Evolutionary conservation across 2,329 filamentous ascomycete species (phyloP).

Genomic region (Cladosporium sp.): DNA sequence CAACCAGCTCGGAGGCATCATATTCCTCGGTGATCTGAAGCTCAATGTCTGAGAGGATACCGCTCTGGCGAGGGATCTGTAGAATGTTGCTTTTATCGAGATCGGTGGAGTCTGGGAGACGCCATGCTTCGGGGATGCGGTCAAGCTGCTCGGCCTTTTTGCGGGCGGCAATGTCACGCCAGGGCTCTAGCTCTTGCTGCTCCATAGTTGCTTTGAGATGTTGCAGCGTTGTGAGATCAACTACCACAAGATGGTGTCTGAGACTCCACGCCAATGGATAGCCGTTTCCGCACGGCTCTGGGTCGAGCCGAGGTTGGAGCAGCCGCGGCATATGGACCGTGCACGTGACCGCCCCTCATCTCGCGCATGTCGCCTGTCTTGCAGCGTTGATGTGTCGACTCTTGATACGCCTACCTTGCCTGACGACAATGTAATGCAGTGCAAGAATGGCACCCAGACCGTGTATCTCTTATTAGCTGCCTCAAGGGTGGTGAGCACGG

Average conservation of each 20-base stretch:
- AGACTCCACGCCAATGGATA: too few relatives aligned
- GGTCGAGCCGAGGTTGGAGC: neutral
- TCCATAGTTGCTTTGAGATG: neutral
- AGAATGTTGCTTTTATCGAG: constrained; percentile 35
- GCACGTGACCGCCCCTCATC: neutral
- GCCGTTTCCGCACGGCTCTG: too few relatives aligned
- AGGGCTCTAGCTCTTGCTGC: constrained; percentile 19
- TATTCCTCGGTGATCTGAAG: constrained; percentile 51
- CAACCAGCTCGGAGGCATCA: constrained; percentile 38
- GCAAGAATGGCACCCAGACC: too few relatives aligned
- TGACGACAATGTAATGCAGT: too few relatives aligned
- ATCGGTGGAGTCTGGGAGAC: constrained; percentile 25
- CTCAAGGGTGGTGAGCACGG: too few relatives aligned
- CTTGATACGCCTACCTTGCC: too few relatives aligned
- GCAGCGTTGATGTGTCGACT: neutral
- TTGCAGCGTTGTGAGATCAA: neutral
- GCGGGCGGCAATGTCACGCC: constrained; percentile 35
- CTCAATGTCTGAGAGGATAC: constrained; percentile 46
- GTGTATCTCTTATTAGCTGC: too few relatives aligned
- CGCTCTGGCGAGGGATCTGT: constrained; percentile 47
- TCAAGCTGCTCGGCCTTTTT: constrained; percentile 38
- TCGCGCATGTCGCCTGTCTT: neutral
- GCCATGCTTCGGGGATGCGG: constrained; percentile 41
- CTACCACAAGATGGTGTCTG: neutral
- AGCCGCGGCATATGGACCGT: neutral